Conservation (phyloP, 805 yeast species). For the Priceomyces melissophilus region DNA sequence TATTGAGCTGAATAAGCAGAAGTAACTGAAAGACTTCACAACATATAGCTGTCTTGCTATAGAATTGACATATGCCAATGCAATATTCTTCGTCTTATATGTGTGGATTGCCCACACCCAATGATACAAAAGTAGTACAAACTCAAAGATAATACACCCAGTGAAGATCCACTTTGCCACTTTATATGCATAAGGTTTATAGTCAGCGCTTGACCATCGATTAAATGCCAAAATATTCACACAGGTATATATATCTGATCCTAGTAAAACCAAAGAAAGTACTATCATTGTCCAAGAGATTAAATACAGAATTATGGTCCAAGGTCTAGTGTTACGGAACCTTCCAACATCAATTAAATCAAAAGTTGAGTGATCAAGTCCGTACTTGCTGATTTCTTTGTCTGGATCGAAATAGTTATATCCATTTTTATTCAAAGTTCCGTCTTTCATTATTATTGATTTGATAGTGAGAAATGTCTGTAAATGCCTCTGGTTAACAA, state of each 20-base stretch:
- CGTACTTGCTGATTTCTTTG: conserved; percentile 24
- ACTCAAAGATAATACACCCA: conserved; percentile 74
- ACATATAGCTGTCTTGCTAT: conserved; percentile 60
- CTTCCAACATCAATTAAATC: conserved; percentile 45
- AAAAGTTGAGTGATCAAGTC: conserved; percentile 42
- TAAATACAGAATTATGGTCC: conserved; percentile 44
- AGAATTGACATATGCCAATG: conserved; percentile 64
- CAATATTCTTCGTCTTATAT: conserved; percentile 60
- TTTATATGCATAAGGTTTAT: conserved; percentile 45
- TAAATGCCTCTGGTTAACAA: no score
- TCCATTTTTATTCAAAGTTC: not conserved
- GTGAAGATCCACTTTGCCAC: conserved; percentile 69
- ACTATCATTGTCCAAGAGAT: conserved; percentile 47
- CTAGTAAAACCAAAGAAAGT: conserved; percentile 50
- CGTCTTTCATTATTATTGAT: no score
- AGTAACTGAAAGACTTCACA: conserved; percentile 55
- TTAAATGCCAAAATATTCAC: conserved; percentile 68
- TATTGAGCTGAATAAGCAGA: conserved; percentile 69
- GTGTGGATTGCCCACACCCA: conserved; percentile 55
- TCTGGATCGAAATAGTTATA: conserved; percentile 18
- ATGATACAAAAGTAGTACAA: conserved; percentile 55
- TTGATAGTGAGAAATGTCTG: no score
- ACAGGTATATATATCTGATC: conserved; percentile 76
- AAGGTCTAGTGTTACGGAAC: conserved; percentile 42
- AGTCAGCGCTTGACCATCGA: conserved; percentile 58